phyloP scores from a whole-genome alignment of 371 early-diverging fungal genomes.

The Dichotomocladium elegans region DNA sequence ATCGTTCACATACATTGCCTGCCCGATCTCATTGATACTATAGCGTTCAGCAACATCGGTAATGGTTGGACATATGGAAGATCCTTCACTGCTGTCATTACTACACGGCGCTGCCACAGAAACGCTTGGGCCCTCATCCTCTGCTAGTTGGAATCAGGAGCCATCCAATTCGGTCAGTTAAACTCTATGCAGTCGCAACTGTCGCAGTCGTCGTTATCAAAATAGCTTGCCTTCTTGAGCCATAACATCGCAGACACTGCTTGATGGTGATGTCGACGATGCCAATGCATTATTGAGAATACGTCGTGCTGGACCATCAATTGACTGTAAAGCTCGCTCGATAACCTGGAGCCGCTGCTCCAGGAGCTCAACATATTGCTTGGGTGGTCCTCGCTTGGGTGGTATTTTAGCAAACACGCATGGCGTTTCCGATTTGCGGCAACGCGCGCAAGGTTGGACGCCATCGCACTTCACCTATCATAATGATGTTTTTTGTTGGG shows the following conservation, averaged over 20 bases:
- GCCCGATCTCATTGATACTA: constrained; percentile 38
- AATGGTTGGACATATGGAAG: not conserved
- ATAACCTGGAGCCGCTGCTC: constrained; percentile 33
- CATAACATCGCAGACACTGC: too few relatives aligned
- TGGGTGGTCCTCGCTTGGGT: constrained; percentile 44
- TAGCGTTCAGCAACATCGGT: not conserved
- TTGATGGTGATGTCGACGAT: not conserved
- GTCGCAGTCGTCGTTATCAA: too few relatives aligned
- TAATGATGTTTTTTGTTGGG: not conserved
- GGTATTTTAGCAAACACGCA: constrained; percentile 44
- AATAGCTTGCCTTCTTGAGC: too few relatives aligned
- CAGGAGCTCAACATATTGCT: constrained; percentile 41
- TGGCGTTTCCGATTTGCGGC: constrained; percentile 27
- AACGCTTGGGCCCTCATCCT: too few relatives aligned
- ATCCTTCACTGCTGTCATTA: not conserved
- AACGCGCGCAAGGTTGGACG: constrained; percentile 43
- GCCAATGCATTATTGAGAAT: constrained; percentile 19
- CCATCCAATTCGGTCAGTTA: too few relatives aligned
- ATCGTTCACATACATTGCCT: constrained; percentile 39
- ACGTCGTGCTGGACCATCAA: constrained; percentile 21
- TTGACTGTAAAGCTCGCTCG: constrained; percentile 29
- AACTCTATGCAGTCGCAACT: too few relatives aligned
- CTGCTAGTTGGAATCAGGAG: too few relatives aligned
- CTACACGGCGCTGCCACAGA: not conserved
- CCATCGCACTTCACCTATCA: constrained; percentile 51